Conservation (phyloP, 352 stramenopile species). For the Globisporangium lucens region DNA sequence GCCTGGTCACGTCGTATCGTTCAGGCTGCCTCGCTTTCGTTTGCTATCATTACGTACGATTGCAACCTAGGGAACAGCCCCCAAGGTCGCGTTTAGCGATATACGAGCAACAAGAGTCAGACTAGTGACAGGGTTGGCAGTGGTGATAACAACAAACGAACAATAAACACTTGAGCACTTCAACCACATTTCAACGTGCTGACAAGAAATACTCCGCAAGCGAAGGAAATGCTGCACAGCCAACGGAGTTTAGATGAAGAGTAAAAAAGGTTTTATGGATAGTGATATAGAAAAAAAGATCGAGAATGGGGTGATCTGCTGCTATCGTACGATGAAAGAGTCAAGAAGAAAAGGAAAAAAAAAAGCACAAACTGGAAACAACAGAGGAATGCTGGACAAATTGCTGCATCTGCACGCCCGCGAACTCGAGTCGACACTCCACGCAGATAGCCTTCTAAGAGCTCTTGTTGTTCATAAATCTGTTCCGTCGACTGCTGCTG, state of each 20-base stretch:
- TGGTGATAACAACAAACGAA: not conserved
- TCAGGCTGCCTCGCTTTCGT: not conserved
- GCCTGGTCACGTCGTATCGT: not conserved
- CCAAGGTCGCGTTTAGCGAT: not conserved
- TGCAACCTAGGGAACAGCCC: not conserved
- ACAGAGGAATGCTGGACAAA: not conserved
- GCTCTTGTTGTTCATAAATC: not conserved
- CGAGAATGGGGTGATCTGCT: conserved; percentile 2
- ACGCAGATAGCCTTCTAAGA: not conserved
- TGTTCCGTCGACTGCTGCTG: not conserved
- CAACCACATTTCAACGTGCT: not conserved
- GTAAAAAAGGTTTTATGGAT: conserved; percentile 9
- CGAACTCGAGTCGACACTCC: not conserved
- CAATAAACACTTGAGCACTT: not conserved
- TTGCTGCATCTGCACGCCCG: not conserved
- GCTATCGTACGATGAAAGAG: conserved; percentile 14
- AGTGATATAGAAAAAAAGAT: conserved; percentile 6
- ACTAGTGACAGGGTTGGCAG: not conserved
- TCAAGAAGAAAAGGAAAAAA: not conserved
- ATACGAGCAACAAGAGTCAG: not conserved
- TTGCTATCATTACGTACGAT: not conserved
- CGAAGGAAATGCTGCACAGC: not conserved
- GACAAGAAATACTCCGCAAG: not conserved
- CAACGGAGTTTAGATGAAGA: not conserved
- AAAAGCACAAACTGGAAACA: not conserved